Base-by-base conservation (phyloP, 495 filamentous ascomycete species). In the Aeminium ludgeri region DNA sequence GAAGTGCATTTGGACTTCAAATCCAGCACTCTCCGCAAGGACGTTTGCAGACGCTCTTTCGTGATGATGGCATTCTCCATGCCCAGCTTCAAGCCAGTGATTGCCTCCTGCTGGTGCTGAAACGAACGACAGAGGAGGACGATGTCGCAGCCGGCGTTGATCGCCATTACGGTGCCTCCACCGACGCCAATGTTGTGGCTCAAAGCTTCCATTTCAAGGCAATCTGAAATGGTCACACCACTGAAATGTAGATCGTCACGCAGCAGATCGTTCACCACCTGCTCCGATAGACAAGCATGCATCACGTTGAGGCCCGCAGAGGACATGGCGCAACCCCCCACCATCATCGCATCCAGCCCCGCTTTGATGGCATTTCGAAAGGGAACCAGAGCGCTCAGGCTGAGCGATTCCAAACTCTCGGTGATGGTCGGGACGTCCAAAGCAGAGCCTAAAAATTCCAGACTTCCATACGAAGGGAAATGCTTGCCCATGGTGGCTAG, bases 131-230 rank as follows among this genome's bases (percentile, higher is more conserved):
- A 93, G 10, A 91, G 66, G 11, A 92, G 66, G 12, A 92, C 72
- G 27, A 91, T 60, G 63, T 93, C 85, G 54, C 84, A 92, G 20
- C 85, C 85, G 13, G 85, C 85, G 55, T 89, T 86, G 42, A 91
- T 81, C 0, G 85, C 85, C 85, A 93, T 93, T 40, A 92, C 82
- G 0, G 82, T 89, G 12, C 85, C 84, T 11, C 83, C 83, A 43
- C 82, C 79, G n/a, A 93, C 81, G 10, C 85, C 85, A 46, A 92
- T 89, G 47, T 92, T 86, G 47, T 86, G 81, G 38, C 79, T 80
- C 11, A 93, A 67, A 0, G 83, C 82, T 49, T 93, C 85, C 85
- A 92, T 93, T 57, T 92, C 85, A n/a, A 92, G 65, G 43, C 85
- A 93, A 52, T 93, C 85, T 0, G 84, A 91, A 32, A 93, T 80